These are phyloP conservation scores for Pseudonectria buxi DNA, from an alignment of 2,329 filamentous ascomycete genomes.

Conservation along the genomic window DNA sequence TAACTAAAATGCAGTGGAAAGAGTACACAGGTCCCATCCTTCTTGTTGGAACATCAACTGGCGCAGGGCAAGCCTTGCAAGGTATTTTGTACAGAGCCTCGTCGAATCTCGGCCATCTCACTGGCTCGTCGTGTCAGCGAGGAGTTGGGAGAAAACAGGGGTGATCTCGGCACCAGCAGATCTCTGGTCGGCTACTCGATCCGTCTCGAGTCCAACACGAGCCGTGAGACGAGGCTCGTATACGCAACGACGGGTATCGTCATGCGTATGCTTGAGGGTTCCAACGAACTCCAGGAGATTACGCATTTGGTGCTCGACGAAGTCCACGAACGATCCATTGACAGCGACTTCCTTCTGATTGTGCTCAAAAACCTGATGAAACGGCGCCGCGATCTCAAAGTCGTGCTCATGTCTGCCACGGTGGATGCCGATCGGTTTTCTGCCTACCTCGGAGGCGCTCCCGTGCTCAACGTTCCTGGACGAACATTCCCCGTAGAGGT, in stretches of 20 bases:
- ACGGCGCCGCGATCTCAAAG: constrained; percentile 74
- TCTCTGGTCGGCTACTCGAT: constrained; percentile 95
- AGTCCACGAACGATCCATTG: constrained; percentile 92
- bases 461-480: constrained; percentile 83
- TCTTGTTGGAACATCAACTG: constrained; percentile 84
- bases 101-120: constrained; percentile 93
- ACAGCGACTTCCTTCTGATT: constrained; percentile 92
- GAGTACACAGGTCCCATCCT: constrained; percentile 94
- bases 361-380: constrained; percentile 77
- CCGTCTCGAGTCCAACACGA: constrained; percentile 80
- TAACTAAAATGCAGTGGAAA: constrained; percentile 57
- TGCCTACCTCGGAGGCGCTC: constrained; percentile 75
- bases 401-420: constrained; percentile 95
- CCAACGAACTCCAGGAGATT: constrained; percentile 78
- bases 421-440: constrained; percentile 91
- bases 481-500: constrained; percentile 89
- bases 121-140: constrained; percentile 88
- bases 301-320: constrained; percentile 96
- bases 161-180: constrained; percentile 71
- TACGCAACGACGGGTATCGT: constrained; percentile 91
- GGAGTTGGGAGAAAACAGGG: constrained; percentile 79
- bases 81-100: constrained; percentile 90
- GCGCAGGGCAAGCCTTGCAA: constrained; percentile 76
- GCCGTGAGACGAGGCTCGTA: constrained; percentile 73
- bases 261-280: constrained; percentile 93